Evolutionary conservation across 169 alveolate species (phyloP).

Genomic region (Eimeria zaria): DNA sequence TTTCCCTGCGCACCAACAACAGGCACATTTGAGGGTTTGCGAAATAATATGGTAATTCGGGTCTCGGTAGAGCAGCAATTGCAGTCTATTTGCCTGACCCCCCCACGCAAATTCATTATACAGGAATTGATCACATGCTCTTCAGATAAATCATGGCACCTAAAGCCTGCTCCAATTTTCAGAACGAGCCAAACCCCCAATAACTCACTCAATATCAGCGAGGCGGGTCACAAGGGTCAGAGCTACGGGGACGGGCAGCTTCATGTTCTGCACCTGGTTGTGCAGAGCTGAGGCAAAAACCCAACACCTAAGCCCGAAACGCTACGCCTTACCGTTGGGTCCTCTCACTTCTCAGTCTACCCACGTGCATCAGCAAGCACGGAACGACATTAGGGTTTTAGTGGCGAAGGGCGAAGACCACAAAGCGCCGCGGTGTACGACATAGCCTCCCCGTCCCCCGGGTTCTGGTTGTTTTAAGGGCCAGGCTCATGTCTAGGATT

Average conservation of each 20-base stretch:
- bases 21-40: background rate
- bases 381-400: background rate
- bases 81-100: background rate
- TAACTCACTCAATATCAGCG: constrained; percentile 80
- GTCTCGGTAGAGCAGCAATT: background rate
- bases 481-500: background rate
- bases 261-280: constrained; percentile 17
- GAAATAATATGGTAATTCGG: background rate
- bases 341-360: background rate
- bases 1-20: constrained; percentile 33
- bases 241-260: constrained; percentile 70
- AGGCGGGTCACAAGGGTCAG: constrained; percentile 77
- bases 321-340: background rate
- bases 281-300: constrained; percentile 63
- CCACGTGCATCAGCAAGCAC: background rate
- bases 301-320: background rate
- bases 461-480: background rate
- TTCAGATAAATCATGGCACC: background rate
- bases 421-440: background rate
- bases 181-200: background rate
- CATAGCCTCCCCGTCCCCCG: background rate
- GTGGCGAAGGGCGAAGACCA: background rate
- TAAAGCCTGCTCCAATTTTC: background rate
- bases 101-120: background rate
- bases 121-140: constrained; percentile 14